Base-by-base conservation (phyloP, 371 early-diverging fungal genomes). In the Entomophthora muscae region DNA sequence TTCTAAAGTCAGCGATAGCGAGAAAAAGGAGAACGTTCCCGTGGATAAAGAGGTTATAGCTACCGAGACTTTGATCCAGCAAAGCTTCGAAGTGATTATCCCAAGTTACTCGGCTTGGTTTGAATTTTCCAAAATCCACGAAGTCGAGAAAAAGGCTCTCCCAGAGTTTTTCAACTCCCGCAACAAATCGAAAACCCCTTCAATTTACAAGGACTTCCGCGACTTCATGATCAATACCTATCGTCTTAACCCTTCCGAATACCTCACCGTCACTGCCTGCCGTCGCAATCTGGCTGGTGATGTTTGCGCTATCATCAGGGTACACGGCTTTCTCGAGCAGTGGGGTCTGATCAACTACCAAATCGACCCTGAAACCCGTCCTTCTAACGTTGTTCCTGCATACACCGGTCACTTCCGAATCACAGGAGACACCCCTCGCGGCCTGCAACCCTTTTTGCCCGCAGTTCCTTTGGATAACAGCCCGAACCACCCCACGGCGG, bases 261-360 rank as follows among this genome's bases (percentile, higher is more conserved):
- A 98, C 67, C 75, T 97, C 61, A 94, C 97, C 7, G 90, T 98
- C 13, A 97, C 97, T 1, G 95, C 97, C 0, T 94, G 94, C 73
- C 76, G 98, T 65, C 79, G 96, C 52, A 91, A 93, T 70, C 70
- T 98, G 61, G 89, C 95, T 0, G 96, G 96, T 31, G 99, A 98
- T 77, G 95, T 99, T 1, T 93, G 95, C 69, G 88, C 94, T 17
- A 92, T 99, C 65, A 90, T 98, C 72, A 78, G 95, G 28, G 93
- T 99, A 0, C 97, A 98, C 75, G 90, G 96, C 3, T 98, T 99
- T 69, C 73, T 98, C 57, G 98, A 99, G 73, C 98, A 98, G 72
- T 99, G 99, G 99, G 98, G 98, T 1, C 76, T 99, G 51, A 94
- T 99, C 69, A 99, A 99, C 75, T 93, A 91, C 71, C 69, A 90